Percentiles rank a stretch among this genome's conserved stretches.
These are phyloP conservation scores for Anthoceros angustus DNA, from an alignment of 225 moss, liverwort and hornwort genomes.

Conservation along the genomic window DNA sequence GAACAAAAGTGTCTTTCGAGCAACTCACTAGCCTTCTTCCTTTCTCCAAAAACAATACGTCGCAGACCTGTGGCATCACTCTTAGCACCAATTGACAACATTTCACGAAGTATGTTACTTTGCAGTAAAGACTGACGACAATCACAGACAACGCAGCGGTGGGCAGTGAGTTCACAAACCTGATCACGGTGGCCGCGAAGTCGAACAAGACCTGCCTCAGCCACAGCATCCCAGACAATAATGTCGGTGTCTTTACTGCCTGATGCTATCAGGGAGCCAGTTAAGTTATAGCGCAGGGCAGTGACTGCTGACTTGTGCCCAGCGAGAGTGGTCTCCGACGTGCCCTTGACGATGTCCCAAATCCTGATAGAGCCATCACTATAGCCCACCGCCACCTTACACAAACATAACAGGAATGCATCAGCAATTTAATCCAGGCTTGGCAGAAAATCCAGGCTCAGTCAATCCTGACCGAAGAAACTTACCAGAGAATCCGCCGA, in stretches of 20 bases:
- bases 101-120: background rate
- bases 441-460: background rate
- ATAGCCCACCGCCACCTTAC: conserved; percentile 74
- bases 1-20: conserved; percentile 80
- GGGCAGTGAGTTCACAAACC: conserved; percentile 19
- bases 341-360: conserved; percentile 75
- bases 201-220: conserved; percentile 75
- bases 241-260: conserved; percentile 93
- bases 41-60: conserved; percentile 67
- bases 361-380: conserved; percentile 79
- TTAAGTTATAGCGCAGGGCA: conserved; percentile 51
- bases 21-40: conserved; percentile 68
- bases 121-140: background rate
- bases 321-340: conserved; percentile 69
- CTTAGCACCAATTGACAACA: background rate
- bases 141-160: background rate
- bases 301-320: conserved; percentile 85
- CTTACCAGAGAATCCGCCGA: conserved; percentile 64
- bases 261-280: conserved; percentile 63
- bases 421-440: background rate
- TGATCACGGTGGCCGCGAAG: conserved; percentile 88
- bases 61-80: conserved; percentile 45
- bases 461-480: background rate
- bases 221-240: conserved; percentile 93
- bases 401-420: background rate